These are phyloP conservation scores for Cyberlindnera mississippiensis DNA, from an alignment of 805 yeast genomes.

Conservation along the genomic window DNA sequence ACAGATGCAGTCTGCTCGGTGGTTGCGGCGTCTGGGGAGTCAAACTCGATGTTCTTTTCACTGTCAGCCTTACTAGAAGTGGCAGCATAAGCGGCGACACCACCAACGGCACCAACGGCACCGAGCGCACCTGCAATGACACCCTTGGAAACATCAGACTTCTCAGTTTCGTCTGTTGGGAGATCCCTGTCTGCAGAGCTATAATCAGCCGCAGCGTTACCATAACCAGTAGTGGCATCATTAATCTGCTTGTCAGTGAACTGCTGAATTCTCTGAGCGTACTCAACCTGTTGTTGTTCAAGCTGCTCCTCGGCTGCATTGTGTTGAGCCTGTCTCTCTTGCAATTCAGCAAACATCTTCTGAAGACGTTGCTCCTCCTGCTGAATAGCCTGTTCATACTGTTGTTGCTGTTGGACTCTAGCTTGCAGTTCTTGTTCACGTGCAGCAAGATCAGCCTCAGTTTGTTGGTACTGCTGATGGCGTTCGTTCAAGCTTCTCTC, in stretches of 20 bases:
- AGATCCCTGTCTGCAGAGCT: constrained; percentile 3
- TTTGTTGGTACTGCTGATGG: constrained; percentile 21
- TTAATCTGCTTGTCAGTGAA: constrained; percentile 37
- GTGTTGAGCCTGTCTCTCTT: constrained; percentile 34
- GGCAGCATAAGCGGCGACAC: constrained; percentile 18
- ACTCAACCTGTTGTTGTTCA: constrained; percentile 34
- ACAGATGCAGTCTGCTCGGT: constrained; percentile 28
- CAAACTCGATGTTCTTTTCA: constrained; percentile 28
- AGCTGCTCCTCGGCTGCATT: constrained; percentile 38
- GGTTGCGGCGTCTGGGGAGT: constrained; percentile 21
- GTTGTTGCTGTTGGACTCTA: constrained; percentile 32
- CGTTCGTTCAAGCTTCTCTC: constrained; percentile 35
- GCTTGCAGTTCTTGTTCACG: constrained; percentile 30
- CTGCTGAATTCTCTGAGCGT: constrained; percentile 37
- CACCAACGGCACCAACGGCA: constrained; percentile 25
- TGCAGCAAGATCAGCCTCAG: constrained; percentile 16
- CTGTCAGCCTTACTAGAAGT: constrained; percentile 31
- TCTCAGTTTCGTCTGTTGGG: constrained; percentile 2
- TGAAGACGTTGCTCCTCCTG: constrained; percentile 36
- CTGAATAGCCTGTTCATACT: constrained; percentile 33
- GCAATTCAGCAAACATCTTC: constrained; percentile 32
- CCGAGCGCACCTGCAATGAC: constrained; percentile 29
- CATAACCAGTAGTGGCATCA: constrained; percentile 27
- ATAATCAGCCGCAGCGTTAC: constrained; percentile 13
- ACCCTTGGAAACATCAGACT: constrained; percentile 23